Conservation (phyloP, 192 early-diverging fungal genomes). For the Thamnidium elegans region DNA sequence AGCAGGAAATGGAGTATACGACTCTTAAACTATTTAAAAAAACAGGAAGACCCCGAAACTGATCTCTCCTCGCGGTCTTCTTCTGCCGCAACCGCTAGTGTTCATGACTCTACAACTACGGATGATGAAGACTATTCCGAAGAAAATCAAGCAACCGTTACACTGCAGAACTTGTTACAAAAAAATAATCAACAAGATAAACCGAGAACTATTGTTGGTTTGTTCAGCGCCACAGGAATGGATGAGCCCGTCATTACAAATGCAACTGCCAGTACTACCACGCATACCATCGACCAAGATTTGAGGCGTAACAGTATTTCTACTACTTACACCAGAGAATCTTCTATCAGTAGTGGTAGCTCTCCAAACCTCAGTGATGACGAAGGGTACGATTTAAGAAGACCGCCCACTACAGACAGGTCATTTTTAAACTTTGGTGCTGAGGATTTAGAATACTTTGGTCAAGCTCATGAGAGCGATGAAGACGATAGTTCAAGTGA, state of each 20-base stretch:
- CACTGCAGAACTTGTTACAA: conserved; percentile 7
- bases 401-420: neutral
- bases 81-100: neutral
- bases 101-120: neutral
- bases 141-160: conserved; percentile 22
- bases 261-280: neutral
- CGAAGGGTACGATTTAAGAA: neutral
- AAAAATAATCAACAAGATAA: neutral
- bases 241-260: neutral
- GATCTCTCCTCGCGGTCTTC: neutral
- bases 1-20: conserved; percentile 34
- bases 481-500: conserved; percentile 1
- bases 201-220: neutral
- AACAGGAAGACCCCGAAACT: conserved; percentile 1
- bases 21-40: conserved; percentile 33
- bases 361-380: neutral
- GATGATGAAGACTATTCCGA: conserved; percentile 3
- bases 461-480: neutral
- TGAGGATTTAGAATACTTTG: neutral
- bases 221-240: neutral
- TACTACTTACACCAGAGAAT: neutral
- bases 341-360: neutral
- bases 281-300: neutral
- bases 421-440: neutral
- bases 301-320: neutral